Conservation (phyloP, 371 early-diverging fungal genomes). For the Dipsacomyces acuminosporus region DNA sequence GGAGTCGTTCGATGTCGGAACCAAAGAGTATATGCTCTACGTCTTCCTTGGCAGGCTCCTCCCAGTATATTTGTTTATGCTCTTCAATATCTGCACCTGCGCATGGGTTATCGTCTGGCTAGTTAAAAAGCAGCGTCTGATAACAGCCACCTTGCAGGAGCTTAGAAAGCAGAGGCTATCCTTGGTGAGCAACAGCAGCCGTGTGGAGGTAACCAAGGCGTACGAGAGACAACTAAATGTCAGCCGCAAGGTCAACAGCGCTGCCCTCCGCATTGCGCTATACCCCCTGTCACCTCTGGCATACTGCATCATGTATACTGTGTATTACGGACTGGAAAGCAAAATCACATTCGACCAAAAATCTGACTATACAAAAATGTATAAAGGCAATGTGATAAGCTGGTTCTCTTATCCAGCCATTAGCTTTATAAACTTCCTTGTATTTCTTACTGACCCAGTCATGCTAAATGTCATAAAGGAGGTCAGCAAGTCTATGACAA, state of each 20-base stretch:
- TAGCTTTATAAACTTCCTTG: conserved; percentile 6
- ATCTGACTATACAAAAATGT: neutral
- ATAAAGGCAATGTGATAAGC: neutral
- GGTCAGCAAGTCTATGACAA: neutral
- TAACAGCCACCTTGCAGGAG: no score
- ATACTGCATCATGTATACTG: no score
- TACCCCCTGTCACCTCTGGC: no score
- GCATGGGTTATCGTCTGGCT: neutral
- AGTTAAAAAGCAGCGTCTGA: neutral
- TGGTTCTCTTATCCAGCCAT: conserved; percentile 7
- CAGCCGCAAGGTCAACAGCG: no score
- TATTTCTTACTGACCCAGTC: conserved; percentile 10
- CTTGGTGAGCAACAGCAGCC: no score
- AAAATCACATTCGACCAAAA: conserved; percentile 1
- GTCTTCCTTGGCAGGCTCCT: no score
- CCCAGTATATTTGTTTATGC: no score
- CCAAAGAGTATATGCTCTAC: no score
- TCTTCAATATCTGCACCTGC: neutral
- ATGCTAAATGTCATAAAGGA: neutral
- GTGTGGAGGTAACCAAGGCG: neutral
- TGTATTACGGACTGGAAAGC: no score
- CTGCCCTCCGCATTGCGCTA: no score
- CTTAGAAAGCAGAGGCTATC: no score
- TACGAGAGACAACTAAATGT: neutral
- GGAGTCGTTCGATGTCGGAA: no score